Base-by-base conservation (phyloP, 23 red algal species). In the Gracilaria gracilis region DNA sequence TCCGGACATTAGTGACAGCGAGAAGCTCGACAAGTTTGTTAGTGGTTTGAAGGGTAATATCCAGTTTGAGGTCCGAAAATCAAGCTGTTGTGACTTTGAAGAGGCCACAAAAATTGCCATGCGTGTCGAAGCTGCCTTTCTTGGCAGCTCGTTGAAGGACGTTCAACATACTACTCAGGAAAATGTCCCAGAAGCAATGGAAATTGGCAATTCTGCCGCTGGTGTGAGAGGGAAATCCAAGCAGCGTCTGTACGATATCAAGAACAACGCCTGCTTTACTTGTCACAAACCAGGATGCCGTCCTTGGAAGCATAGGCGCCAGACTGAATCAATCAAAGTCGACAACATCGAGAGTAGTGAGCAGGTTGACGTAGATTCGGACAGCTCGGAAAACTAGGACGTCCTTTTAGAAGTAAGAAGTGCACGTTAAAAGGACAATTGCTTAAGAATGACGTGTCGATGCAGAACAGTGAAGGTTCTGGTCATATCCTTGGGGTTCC, bases 351-450 rank as follows among this genome's bases (percentile, higher is more conserved):
- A 46, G 42, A 11, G 5, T 79, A 32, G 25, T 36, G 31, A 79
- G 14, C 12, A 3, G 13, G 21, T 38, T 6, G 38, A 54, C 50
- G 35, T 79, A 49, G 75, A 79, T 79, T 76, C 40, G 40, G 81
- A 85, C 65, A 57, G 53, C 81, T 67, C 81, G 42, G 42, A 46
- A 46, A 46, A 46, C 42, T 46, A 46, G 42, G 11, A 4, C 1
- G 83, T 87, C 83, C 83, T 87, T 75, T 36, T 64, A 73, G 42
- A 87, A 87, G 16, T 12, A 87, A 64, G 36, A 87, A 87, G 61
- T 29, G 42, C 62, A 87, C 35, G 50, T 64, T 51, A 37, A 58
- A 87, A 87, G 83, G 83, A 87, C 39, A 32, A 28, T 79, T 54
- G 6, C 37, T 46, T 4, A 46, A 79, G 21, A 38, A 5, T 38